Base-by-base conservation (phyloP, 306 rosid genomes). In the Hippophae tibetana region DNA sequence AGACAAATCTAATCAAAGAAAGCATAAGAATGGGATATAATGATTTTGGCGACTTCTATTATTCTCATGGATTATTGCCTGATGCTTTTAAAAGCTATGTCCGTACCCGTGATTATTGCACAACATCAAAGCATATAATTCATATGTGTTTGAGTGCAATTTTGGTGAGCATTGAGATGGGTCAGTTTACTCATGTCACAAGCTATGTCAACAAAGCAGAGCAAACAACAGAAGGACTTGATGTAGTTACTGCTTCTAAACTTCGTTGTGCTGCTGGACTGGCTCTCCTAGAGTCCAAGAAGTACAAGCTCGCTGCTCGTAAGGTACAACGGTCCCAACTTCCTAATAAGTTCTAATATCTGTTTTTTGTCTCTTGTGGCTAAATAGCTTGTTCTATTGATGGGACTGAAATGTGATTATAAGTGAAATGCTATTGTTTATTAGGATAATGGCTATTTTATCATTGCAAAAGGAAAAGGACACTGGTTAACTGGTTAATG, bases 21-120 rank as follows among this genome's bases (percentile, higher is more conserved):
- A 93, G 97, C 77, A 89, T 93, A 71, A 74, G 99, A 77, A 93
- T 93, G 99, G 99, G 99, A 49, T 93, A 79, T 81, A 93, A 93
- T 72, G 99, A 93, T 73, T 89, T 93, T 79, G 99, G 97, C 64
- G 99, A 93, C 74, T 93, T 88, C 67, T 81, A 76, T 71, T 93
- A 86, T 79, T 73, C 95, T 64, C 97, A 86, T 31, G 99, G 99
- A 72, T 82, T 81, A 31, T 72, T 93, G 56, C 94, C 85, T 55
- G 99, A 93, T 43, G 97, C 99, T 27, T 93, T 93, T 65, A 93
- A 93, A 69, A 82, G 71, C 76, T 93, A 89, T 74, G 87, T 82
- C 2, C 95, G 99, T 13, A 93, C 99, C 12, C 97, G 99, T 12
- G 99, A 93, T 82, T 93, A 93, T 70, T 93, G 99, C 76, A 93